Evolutionary conservation across 108 stramenopile species (phyloP), one percentile per base, ranked within the genome.

Genomic region (Bacterosira constricta): DNA sequence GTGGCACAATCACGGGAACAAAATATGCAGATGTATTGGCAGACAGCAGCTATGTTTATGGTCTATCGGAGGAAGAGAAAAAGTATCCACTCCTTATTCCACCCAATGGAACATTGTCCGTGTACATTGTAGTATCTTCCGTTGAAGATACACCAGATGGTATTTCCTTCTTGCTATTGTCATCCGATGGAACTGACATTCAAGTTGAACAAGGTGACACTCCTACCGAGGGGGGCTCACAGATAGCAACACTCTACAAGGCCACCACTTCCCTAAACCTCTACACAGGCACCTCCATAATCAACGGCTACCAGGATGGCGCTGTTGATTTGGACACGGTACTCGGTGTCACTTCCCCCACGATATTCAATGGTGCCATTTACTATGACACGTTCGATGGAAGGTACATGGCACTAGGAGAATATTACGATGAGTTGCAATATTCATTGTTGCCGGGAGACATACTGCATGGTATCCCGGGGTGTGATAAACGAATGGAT

Each of bases 331-430:
- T 18, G 26, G 46, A 69, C 26, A 36, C 20, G 46, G 46, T 35
- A 20, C 57, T 63, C 27, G n/a, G 23, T 18, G 63, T 64, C 17
- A 39, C n/a, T 1, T 39, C 53, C 17, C 63, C 56, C 17, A 59
- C 73, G 20, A 35, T 74, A 1, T 74, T 74, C 56, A 74, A 65
- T 36, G 73, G 73, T 13, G 63, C 63, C 36, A 11, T 74, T 26
- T 74, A 74, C 35, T 74, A 74, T 47, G 73, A 74, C 47, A 57
- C 29, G 11, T 34, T 74, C 51, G 36, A 35, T 30, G n/a, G 13
- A 39, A 47, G 17, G 17, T 56, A 23, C 29, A 44, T 42, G 13
- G 3, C 73, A 11, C 35, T 74, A 6, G 39, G 12, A 8, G 64
- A 74, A n/a, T 74, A 74, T 55, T 74, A 23, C 36, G 49, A 58